Evolutionary conservation across 306 rosid species (phyloP).

Genomic region (Acacia acuminata): DNA sequence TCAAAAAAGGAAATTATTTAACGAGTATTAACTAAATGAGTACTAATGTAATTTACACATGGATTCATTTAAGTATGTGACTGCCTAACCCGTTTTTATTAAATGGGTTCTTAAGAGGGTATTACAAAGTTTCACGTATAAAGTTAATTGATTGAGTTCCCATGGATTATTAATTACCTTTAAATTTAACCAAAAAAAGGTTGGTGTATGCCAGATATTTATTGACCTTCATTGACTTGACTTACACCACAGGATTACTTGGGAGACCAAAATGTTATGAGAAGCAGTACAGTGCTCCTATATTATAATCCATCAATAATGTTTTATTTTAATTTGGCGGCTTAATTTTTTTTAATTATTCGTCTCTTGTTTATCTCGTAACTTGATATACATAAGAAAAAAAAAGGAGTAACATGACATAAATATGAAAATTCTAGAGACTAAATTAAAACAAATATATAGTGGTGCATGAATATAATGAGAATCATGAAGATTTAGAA

Average conservation of each 20-base stretch:
- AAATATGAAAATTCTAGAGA: not conserved
- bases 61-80: no score
- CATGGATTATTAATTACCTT: not conserved
- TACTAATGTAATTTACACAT: no score
- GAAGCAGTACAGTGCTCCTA: not conserved
- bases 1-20: no score
- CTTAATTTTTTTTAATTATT: not conserved
- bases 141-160: not conserved
- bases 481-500: not conserved
- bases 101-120: no score
- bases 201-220: no score
- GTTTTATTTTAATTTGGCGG: not conserved
- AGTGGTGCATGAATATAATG: not conserved
- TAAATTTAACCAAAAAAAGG: not conserved
- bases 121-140: no score
- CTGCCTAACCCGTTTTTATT: no score
- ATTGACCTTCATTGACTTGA: not conserved
- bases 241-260: not conserved
- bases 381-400: not conserved
- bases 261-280: not conserved
- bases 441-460: not conserved
- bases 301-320: not conserved
- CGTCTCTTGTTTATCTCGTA: not conserved
- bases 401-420: not conserved
- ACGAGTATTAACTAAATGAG: no score